Percentiles rank a stretch among this genome's conserved stretches.
Evolutionary conservation across 331 rosid genomes (phyloP).

Genomic region (Rosa hybrid): DNA sequence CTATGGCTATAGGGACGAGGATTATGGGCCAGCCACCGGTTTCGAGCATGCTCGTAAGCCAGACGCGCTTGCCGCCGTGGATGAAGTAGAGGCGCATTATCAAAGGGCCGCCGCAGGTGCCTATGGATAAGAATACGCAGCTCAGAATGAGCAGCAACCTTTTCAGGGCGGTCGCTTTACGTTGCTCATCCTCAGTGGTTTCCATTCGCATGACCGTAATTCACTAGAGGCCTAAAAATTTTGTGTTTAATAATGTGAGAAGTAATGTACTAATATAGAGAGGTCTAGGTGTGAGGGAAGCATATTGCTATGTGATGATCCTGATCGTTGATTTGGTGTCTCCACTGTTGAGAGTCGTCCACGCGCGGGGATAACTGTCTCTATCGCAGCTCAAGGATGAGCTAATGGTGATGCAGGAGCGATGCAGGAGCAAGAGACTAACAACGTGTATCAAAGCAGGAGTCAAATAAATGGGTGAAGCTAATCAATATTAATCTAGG

Average conservation of each 20-base stretch:
- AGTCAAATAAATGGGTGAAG: not conserved
- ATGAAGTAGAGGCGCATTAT: slow-evolving; percentile 78
- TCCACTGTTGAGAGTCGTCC: not conserved
- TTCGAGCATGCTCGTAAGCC: slow-evolving; percentile 75
- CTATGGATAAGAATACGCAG: slow-evolving; percentile 48
- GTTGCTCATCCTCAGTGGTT: slow-evolving; percentile 8
- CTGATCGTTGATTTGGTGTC: not conserved
- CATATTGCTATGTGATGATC: not conserved
- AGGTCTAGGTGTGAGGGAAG: not conserved
- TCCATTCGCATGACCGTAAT: slow-evolving; percentile 21
- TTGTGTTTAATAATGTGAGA: not conserved
- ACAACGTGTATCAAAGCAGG: not conserved
- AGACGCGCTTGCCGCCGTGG: slow-evolving; percentile 77
- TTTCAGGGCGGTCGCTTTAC: slow-evolving; percentile 25
- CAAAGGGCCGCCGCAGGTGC: slow-evolving; percentile 67
- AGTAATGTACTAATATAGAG: not conserved
- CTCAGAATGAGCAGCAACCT: slow-evolving; percentile 44
- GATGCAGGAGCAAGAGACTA: not conserved
- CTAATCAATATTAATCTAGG: not conserved
- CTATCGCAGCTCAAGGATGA: not conserved
- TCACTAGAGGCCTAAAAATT: not conserved
- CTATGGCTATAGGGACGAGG: slow-evolving; percentile 46
- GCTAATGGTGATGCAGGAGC: not conserved
- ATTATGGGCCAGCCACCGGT: slow-evolving; percentile 66
- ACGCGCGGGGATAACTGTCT: not conserved